These are phyloP conservation scores for Hortiboletus campestris DNA, from an alignment of 768 basidiomycete genomes.

Conservation along the genomic window DNA sequence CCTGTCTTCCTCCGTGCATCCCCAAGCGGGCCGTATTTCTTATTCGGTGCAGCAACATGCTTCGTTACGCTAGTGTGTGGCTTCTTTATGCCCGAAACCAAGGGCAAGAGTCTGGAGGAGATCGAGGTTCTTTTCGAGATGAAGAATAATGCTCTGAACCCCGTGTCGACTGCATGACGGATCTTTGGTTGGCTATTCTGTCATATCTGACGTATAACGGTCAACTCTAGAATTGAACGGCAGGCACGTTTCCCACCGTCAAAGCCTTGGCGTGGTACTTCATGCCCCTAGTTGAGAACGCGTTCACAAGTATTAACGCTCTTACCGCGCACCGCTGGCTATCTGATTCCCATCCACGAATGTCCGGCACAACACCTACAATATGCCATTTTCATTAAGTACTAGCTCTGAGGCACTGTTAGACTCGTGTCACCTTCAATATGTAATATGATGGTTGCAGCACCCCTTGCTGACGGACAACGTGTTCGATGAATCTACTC, in stretches of 20 bases:
- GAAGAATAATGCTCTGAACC: not conserved
- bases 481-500: conserved; percentile 5
- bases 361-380: not conserved
- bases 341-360: not conserved
- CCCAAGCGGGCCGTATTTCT: conserved; percentile 46
- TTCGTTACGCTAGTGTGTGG: conserved; percentile 39
- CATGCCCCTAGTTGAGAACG: not conserved
- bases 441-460: not conserved
- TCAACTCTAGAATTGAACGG: not conserved
- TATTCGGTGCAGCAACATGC: conserved; percentile 40
- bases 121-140: conserved; percentile 38
- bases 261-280: not conserved
- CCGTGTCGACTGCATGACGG: not conserved
- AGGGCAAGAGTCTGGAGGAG: conserved; percentile 43
- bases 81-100: conserved; percentile 44
- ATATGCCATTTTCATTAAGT: not conserved
- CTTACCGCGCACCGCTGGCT: not conserved
- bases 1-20: conserved; percentile 45
- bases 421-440: not conserved
- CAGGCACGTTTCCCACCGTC: not conserved
- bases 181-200: not conserved
- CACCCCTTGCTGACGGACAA: not conserved
- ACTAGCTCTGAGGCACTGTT: not conserved
- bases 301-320: not conserved
- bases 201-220: not conserved